These are phyloP conservation scores for Scleroderma bovista DNA, from an alignment of 768 basidiomycete species.

Conservation along the genomic window DNA sequence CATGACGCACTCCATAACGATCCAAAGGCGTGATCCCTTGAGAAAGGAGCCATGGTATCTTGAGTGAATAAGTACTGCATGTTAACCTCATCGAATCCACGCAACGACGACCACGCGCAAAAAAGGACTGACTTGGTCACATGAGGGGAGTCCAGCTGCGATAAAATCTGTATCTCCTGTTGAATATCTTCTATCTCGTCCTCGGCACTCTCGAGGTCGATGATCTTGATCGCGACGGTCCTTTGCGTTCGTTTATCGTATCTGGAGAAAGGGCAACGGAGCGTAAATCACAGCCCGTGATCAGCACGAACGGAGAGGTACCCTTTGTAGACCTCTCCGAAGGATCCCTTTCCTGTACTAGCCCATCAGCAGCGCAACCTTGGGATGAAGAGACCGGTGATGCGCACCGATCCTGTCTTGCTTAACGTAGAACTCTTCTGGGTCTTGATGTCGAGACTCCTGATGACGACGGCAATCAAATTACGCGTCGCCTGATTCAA, in stretches of 20 bases:
- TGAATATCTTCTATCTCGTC: slow-evolving; percentile 99
- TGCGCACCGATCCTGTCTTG: slow-evolving; percentile 91
- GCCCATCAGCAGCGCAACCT: slow-evolving; percentile 13
- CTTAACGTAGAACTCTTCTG: slow-evolving; percentile 94
- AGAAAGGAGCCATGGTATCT: slow-evolving; percentile 96
- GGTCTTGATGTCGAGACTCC: slow-evolving; percentile 77
- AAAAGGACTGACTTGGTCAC: slow-evolving; percentile 78
- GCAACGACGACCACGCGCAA: slow-evolving; percentile 14
- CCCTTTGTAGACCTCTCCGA: slow-evolving; percentile 99
- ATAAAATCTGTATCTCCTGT: slow-evolving; percentile 97
- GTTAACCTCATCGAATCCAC: slow-evolving; percentile 31
- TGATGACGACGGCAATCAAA: slow-evolving; percentile 24
- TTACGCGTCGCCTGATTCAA: not conserved
- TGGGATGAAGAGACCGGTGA: slow-evolving; percentile 5
- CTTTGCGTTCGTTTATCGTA: slow-evolving; percentile 94
- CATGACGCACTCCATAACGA: slow-evolving; percentile 86
- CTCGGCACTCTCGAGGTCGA: slow-evolving; percentile 97
- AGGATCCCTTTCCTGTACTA: slow-evolving; percentile 86
- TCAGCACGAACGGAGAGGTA: slow-evolving; percentile 29
- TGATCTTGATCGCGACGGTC: slow-evolving; percentile 99
- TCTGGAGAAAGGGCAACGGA: slow-evolving; percentile 33
- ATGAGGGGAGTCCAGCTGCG: slow-evolving; percentile 91
- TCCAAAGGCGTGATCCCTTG: slow-evolving; percentile 96
- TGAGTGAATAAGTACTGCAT: slow-evolving; percentile 19
- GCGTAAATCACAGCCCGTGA: slow-evolving; percentile 4